These are phyloP conservation scores for Aspergillus fijiensis DNA, from an alignment of 2,329 filamentous ascomycete species.

Conservation along the genomic window DNA sequence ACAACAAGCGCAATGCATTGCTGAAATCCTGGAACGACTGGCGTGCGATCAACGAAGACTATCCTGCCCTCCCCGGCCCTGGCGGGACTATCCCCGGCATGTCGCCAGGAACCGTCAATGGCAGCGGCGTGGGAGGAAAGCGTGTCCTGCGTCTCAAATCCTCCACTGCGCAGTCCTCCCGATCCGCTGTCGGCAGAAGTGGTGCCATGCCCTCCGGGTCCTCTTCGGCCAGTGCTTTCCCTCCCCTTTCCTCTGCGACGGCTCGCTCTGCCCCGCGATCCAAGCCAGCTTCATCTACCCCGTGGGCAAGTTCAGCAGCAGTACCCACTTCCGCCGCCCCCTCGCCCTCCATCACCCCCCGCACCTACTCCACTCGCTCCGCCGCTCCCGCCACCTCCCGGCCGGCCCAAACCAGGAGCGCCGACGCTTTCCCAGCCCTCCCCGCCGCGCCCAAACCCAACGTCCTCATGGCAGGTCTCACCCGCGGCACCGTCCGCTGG, in stretches of 20 bases:
- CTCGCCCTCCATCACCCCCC: slow-evolving; percentile 25
- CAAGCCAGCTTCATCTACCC: slow-evolving; percentile 20
- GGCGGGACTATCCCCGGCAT: slow-evolving; percentile 64
- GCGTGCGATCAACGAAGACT: slow-evolving; percentile 94
- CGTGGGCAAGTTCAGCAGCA: slow-evolving; percentile 27
- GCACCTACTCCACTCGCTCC: slow-evolving; percentile 26
- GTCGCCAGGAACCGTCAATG: slow-evolving; percentile 46
- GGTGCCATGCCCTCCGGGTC: slow-evolving; percentile 45
- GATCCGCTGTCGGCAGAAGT: slow-evolving; percentile 62
- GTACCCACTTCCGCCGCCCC: slow-evolving; percentile 19
- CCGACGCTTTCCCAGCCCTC: slow-evolving; percentile 77
- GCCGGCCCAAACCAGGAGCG: slow-evolving; percentile 25
- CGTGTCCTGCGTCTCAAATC: slow-evolving; percentile 67
- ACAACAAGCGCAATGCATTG: slow-evolving; percentile 68
- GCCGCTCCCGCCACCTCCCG: slow-evolving; percentile 24
- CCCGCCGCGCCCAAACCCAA: slow-evolving; percentile 72
- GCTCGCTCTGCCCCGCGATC: slow-evolving; percentile 23
- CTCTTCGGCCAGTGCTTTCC: slow-evolving; percentile 47
- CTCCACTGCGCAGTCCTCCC: slow-evolving; percentile 66
- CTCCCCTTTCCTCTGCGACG: slow-evolving; percentile 39
- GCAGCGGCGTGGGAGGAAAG: slow-evolving; percentile 60
- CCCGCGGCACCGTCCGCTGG: slow-evolving; percentile 49
- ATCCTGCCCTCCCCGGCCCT: slow-evolving; percentile 79
- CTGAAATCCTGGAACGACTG: slow-evolving; percentile 90
- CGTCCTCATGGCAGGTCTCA: slow-evolving; percentile 52